These are phyloP conservation scores for Debaryomyces robertsiae DNA, from an alignment of 1,139 yeast species.

Conservation along the genomic window DNA sequence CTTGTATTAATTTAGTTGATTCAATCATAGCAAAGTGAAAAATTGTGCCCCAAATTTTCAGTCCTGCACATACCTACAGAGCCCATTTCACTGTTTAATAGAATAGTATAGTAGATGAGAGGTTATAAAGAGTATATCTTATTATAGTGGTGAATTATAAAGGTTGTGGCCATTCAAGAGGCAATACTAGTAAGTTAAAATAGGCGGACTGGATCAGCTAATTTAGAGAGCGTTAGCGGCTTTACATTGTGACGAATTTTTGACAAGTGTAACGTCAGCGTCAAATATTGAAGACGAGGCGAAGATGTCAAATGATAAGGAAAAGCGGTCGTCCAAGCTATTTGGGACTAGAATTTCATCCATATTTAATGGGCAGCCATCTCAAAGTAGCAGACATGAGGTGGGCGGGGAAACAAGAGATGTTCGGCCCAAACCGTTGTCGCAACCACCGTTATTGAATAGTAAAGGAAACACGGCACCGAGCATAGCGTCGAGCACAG, in stretches of 20 bases:
- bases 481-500: not conserved
- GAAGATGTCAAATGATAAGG: slow-evolving; percentile 16
- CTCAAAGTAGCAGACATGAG: not conserved
- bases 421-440: not conserved
- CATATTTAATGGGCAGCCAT: slow-evolving; percentile 24
- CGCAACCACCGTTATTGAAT: slow-evolving; percentile 7
- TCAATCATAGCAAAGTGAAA: not conserved
- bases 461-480: slow-evolving; percentile 1
- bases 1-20: not conserved
- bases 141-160: too few species aligned
- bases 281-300: not conserved
- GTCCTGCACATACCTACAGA: slow-evolving; percentile 3
- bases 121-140: too few species aligned
- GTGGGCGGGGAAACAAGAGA: not conserved
- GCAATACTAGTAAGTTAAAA: too few species aligned
- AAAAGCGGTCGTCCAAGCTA: slow-evolving; percentile 19
- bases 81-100: too few species aligned
- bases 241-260: too few species aligned
- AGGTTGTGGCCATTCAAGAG: too few species aligned
- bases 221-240: too few species aligned
- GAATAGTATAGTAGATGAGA: too few species aligned
- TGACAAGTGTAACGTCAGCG: too few species aligned
- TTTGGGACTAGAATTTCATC: slow-evolving; percentile 33
- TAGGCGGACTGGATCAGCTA: too few species aligned
- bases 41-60: not conserved